Evolutionary conservation across 73 alveolate species (phyloP).

Genomic region (Paramecium tetraurelia): DNA sequence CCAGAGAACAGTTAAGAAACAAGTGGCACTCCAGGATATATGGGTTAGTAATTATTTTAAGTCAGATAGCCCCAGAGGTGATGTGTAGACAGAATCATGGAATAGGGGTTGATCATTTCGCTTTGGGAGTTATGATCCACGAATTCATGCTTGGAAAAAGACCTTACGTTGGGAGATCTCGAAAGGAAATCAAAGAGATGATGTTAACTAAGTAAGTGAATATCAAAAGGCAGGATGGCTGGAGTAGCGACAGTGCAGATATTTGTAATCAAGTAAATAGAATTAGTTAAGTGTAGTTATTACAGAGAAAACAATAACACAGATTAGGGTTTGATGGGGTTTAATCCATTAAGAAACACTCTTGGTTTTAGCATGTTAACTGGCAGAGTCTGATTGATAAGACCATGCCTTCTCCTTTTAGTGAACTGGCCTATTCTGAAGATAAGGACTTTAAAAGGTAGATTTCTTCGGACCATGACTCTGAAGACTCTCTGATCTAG

Average conservation of each 20-base stretch:
- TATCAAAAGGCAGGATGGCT: constrained; percentile 78
- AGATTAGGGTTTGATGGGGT: constrained; percentile 91
- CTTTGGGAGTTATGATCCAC: constrained; percentile 80
- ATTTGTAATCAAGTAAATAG: constrained; percentile 29
- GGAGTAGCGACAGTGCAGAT: constrained; percentile 91
- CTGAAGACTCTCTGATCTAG: neutral
- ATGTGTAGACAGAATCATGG: constrained; percentile 85
- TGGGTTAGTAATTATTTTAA: constrained; percentile 2
- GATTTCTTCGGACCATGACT: constrained; percentile 24
- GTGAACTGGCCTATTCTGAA: constrained; percentile 48
- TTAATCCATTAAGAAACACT: constrained; percentile 86
- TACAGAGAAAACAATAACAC: constrained; percentile 79
- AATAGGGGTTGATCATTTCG: constrained; percentile 80
- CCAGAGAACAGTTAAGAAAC: constrained; percentile 64
- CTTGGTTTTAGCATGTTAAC: constrained; percentile 88
- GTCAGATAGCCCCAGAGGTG: constrained; percentile 81
- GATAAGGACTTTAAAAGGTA: constrained; percentile 17
- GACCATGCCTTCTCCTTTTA: constrained; percentile 72
- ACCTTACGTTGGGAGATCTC: constrained; percentile 88
- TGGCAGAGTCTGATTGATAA: constrained; percentile 78
- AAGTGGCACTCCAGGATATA: constrained; percentile 71
- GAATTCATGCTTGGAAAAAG: constrained; percentile 81
- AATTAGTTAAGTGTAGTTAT: neutral
- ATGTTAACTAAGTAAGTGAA: constrained; percentile 72
- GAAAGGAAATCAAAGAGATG: constrained; percentile 84